Base-by-base conservation (phyloP, 1,284 basidiomycete genomes). In the Cryptococcus maquisensis region DNA sequence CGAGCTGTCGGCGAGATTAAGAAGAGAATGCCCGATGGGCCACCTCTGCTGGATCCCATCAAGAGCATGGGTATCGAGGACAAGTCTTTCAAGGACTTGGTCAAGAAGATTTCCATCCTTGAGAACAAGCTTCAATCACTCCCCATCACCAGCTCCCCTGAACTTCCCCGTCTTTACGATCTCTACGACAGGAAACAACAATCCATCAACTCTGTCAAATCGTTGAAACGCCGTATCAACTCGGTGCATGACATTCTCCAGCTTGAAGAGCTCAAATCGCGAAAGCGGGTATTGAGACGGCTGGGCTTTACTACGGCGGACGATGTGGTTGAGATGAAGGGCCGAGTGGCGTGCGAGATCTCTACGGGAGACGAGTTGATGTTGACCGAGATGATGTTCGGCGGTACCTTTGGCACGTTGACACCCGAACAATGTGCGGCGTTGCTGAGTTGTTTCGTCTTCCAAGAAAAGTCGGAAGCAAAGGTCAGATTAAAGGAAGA, bases 291-390 rank as follows among this genome's bases (percentile, higher is more conserved):
- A 0, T 81, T 98, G 15, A 83, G 96, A 35, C 84, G 95, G 36
- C 78, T 98, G 3, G 94, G 89, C 0, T 98, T 98, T 78, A 94
- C 92, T 0, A 87, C 83, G 3, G 75, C 84, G 3, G 83, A 87
- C 3, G 96, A 98, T 72, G 95, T 98, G 51, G 92, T 98, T 13
- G 94, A 98, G 72, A 87, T 95, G 82, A 99, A 99, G 77, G 96
- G 96, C 1, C 82, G 96, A 42, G 96, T 98, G 0, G 96, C 96
- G 16, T 99, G 96, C 74, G 96, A 99, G 78, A 98, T 99, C 73
- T 92, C 87, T 66, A 88, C 94, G 1, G 96, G 96, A 13, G 96
- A 99, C 70, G 96, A 99, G 77, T 77, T 99, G 47, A 80, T 99
- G 28, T 80, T 99, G 57, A 98, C 96, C 0, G 96, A 99, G 75